Conservation (phyloP, 225 moss, liverwort and hornwort genomes). For the Pleurozium schreberi region DNA sequence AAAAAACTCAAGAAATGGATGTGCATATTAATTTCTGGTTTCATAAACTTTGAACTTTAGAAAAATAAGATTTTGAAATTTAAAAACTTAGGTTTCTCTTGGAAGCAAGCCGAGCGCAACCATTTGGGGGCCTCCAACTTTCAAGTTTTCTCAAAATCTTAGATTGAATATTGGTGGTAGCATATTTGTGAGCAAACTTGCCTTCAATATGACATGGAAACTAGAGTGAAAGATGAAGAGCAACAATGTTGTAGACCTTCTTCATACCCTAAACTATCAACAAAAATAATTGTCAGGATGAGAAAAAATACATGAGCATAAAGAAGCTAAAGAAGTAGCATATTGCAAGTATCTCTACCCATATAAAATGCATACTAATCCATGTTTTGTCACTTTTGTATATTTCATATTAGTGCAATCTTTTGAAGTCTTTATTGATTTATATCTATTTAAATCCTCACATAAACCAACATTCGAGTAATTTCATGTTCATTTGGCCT, state of each 20-base stretch:
- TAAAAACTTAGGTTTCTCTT: no score
- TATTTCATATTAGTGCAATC: no score
- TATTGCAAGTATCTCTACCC: background rate
- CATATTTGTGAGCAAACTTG: background rate
- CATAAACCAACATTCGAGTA: rapidly evolving
- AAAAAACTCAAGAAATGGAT: background rate
- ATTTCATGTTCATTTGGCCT: background rate
- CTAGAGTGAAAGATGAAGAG: background rate
- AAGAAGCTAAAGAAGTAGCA: background rate
- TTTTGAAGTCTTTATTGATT: background rate
- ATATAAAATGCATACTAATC: background rate
- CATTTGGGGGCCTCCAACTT: background rate
- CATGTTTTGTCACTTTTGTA: rapidly evolving
- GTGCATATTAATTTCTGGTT: background rate
- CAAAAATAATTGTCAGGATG: background rate
- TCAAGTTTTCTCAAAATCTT: background rate
- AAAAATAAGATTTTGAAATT: background rate
- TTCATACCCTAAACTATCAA: background rate
- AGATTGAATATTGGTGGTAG: no score
- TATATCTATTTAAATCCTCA: background rate
- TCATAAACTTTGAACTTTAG: background rate
- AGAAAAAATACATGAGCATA: background rate
- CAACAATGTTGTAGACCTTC: background rate
- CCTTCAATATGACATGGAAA: background rate
- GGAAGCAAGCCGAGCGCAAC: rapidly evolving